A percentile compares a stretch with the other conserved stretches of the same genome.
These are phyloP conservation scores for Neoarthrinium moseri DNA, from an alignment of 2,329 filamentous ascomycete species.

Conservation along the genomic window DNA sequence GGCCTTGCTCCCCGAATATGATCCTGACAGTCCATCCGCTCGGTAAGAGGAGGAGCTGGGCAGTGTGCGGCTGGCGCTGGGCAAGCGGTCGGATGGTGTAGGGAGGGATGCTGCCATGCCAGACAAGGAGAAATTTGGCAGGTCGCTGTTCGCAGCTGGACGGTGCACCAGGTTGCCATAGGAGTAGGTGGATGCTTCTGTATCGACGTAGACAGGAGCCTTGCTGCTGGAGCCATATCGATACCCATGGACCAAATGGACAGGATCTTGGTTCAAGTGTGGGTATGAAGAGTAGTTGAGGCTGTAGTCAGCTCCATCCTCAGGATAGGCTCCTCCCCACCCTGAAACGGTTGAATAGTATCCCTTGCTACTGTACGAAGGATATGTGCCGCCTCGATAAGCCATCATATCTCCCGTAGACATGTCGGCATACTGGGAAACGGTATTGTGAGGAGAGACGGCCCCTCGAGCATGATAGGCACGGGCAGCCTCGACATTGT, in stretches of 20 bases:
- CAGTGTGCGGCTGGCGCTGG: constrained; percentile 31
- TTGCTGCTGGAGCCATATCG: constrained; percentile 23
- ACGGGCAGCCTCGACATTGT: constrained; percentile 34
- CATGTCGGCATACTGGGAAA: constrained; percentile 34
- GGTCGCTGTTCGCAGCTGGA: constrained; percentile 27
- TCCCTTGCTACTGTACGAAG: constrained; percentile 25
- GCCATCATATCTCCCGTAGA: constrained; percentile 28
- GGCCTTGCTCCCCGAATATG: constrained; percentile 21
- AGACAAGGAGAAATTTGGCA: constrained; percentile 38
- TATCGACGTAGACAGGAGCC: constrained; percentile 33
- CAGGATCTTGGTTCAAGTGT: constrained; percentile 32
- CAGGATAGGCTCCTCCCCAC: constrained; percentile 33
- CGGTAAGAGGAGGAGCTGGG: constrained; percentile 30
- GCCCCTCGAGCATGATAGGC: constrained; percentile 28
- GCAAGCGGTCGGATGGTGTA: constrained; percentile 28
- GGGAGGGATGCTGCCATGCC: constrained; percentile 40
- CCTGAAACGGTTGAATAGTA: constrained; percentile 35
- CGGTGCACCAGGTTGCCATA: constrained; percentile 37
- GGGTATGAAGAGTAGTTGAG: constrained; percentile 32
- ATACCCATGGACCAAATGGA: constrained; percentile 30
- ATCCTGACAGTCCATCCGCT: constrained; percentile 18
- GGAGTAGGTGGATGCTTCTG: constrained; percentile 28
- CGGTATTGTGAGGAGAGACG: constrained; percentile 24
- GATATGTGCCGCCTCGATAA: constrained; percentile 32
- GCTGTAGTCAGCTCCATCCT: constrained; percentile 35